Conservation (phyloP, 1,284 basidiomycete species). For the Stygiomarasmius scandens region DNA sequence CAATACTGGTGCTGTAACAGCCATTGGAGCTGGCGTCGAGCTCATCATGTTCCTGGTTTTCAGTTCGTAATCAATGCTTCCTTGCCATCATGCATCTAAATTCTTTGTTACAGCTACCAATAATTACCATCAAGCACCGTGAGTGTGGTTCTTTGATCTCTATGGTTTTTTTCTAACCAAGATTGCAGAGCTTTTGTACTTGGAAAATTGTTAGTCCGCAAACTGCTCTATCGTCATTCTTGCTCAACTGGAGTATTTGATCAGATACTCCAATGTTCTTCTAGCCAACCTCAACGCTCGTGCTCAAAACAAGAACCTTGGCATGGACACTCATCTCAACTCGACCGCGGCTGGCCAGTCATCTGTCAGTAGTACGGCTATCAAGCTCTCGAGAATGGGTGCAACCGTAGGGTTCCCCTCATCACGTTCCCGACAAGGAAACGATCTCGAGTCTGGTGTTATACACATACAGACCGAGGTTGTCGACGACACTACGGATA, state of each 20-base stretch:
- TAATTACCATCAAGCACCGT: background rate
- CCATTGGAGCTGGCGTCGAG: slow-evolving; percentile 12
- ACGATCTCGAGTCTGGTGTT: too few relatives aligned
- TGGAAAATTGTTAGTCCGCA: background rate
- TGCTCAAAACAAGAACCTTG: too few relatives aligned
- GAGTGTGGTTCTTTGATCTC: background rate
- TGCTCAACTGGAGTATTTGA: too few relatives aligned
- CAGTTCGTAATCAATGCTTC: background rate
- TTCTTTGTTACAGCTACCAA: background rate
- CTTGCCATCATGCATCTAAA: background rate
- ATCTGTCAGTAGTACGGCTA: too few relatives aligned
- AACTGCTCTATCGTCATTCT: too few relatives aligned
- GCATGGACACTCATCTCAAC: too few relatives aligned
- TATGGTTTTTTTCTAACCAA: background rate
- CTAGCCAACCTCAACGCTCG: slow-evolving; percentile 1
- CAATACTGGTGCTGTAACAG: slow-evolving; percentile 15
- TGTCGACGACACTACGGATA: too few relatives aligned
- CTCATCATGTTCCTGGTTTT: slow-evolving; percentile 7
- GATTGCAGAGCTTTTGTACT: background rate
- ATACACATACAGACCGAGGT: too few relatives aligned
- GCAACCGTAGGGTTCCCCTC: too few relatives aligned
- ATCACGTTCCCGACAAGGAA: too few relatives aligned
- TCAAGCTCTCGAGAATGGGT: too few relatives aligned
- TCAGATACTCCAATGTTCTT: background rate
- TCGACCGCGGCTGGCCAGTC: too few relatives aligned